Evolutionary conservation across 495 filamentous ascomycete species (phyloP), one percentile per base, ranked within the genome.

Genomic region (Amorphotheca resinae): DNA sequence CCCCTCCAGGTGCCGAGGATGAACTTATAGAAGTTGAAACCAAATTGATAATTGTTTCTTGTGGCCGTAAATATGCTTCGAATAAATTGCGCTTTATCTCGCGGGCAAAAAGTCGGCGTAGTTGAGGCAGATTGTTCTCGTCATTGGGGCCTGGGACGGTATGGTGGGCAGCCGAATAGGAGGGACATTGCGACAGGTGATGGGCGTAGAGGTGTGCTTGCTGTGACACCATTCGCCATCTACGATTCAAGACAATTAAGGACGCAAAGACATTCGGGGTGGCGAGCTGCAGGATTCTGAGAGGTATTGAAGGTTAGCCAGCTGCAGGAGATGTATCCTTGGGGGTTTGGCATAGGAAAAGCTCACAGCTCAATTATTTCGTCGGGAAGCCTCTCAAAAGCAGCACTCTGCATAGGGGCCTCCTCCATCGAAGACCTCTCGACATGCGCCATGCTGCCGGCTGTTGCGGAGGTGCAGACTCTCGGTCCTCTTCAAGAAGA

Each of bases 21-120:
- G 83, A 88, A 46, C 81, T 84, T 57, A 85, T 82, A 14, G 82
- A 86, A 23, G 78, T 82, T 12, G 82, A 88, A n/a, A 88, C 77
- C 20, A 93, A 61, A 44, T 77, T 85, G 47, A 91, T 70, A 28
- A 83, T 58, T 14, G 81, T 87, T 41, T 72, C 66, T 30, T 57
- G 72, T 5, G 85, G 85, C 16, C 79, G 73, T 16, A 88, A 58
- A 57, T 83, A 86, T 6, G 80, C 76, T 52, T 86, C 79, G 52
- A 89, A 93, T 42, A 86, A 64, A 64, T 86, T 87, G 33, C 83
- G 72, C 53, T 86, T 79, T 33, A 82, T 73, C 50, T 87, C 79
- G 16, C 64, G 63, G 0, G 75, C 65, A 49, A 93, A 93, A n/a
- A 70, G 64, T 16, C 67, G 66, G 32, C 82, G 79, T 12, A 93